Evolutionary conservation across 2,329 filamentous ascomycete genomes (phyloP).

Genomic region (Fusarium nurragi): DNA sequence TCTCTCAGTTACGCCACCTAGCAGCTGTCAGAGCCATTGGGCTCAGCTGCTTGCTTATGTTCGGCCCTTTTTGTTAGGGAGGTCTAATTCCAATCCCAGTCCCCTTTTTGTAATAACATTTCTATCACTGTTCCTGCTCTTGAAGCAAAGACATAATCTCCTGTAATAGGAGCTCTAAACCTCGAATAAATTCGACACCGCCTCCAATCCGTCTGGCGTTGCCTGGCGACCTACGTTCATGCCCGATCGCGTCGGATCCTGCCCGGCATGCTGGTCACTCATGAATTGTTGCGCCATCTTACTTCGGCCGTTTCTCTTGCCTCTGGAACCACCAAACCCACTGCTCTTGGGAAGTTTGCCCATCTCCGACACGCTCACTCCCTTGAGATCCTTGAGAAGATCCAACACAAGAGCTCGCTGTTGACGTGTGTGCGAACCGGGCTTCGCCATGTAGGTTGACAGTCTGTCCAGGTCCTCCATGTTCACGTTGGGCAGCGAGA

Average conservation of each 20-base stretch:
- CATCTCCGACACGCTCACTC: slow-evolving; percentile 92
- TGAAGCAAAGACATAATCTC: not conserved
- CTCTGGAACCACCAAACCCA: slow-evolving; percentile 46
- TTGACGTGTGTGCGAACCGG: slow-evolving; percentile 71
- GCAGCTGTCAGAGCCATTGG: slow-evolving; percentile 1
- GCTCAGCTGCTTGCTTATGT: not conserved
- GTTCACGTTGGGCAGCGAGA: slow-evolving; percentile 81
- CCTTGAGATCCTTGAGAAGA: slow-evolving; percentile 84
- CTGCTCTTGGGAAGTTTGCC: slow-evolving; percentile 76
- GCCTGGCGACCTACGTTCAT: slow-evolving; percentile 46
- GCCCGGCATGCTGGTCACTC: slow-evolving; percentile 57
- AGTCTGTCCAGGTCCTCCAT: slow-evolving; percentile 72
- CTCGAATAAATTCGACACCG: slow-evolving; percentile 63
- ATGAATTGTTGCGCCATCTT: slow-evolving; percentile 74
- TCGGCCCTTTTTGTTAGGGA: slow-evolving; percentile 5
- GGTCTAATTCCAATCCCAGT: slow-evolving; percentile 1
- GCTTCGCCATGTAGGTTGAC: slow-evolving; percentile 67
- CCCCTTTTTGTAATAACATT: slow-evolving; percentile 5
- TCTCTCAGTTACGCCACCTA: slow-evolving; percentile 9
- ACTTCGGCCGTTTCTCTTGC: slow-evolving; percentile 46
- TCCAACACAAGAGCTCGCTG: slow-evolving; percentile 86
- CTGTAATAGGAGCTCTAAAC: slow-evolving; percentile 30
- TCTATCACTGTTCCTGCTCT: not conserved
- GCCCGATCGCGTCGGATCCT: slow-evolving; percentile 44
- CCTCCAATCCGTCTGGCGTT: slow-evolving; percentile 63